Evolutionary conservation across 805 yeast species (phyloP), one percentile per base, ranked within the genome.

Genomic region (Spathaspora sp.): DNA sequence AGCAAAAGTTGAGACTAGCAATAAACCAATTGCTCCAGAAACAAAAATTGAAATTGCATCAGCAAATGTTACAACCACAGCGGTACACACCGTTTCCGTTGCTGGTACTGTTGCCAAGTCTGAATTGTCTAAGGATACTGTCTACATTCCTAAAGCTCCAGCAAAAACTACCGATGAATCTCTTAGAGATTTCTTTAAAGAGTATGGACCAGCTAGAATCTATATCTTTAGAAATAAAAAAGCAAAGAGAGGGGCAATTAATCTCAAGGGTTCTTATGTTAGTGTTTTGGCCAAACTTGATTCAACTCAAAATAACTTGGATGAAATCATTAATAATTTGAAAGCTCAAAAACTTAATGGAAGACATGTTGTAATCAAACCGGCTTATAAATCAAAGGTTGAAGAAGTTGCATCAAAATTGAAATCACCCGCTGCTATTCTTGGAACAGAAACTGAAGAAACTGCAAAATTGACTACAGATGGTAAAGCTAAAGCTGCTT

Each of bases 271-370:
- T 45, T 53, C 52, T 12, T 58, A 66, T 49, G 75, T 76, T 12
- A 76, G 79, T 48, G 89, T 88, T 48, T 76, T 77, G 68, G 78
- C 75, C 48, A 79, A 75, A 46, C 66, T 79, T 52, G 70, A 73
- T 16, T 70, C 72, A n/a, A 31, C 47, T 3, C 75, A 67, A 1
- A 70, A 63, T 17, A 75, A 76, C 1, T 59, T 80, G 38, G 66
- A 66, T 3, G 66, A 66, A n/a, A 81, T 85, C 2, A 66, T 79
- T 44, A 69, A 61, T 17, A 62, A 63, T 17, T 65, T 79, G 52
- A 57, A 69, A 42, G 68, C 64, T 31, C 65, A 66, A 52, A 73
- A 69, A 51, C 59, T 78, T 45, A 57, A 67, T 40, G 74, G 76
- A 39, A 70, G 68, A 54, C 60, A 53, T 49, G 63, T 77, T 17